Base-by-base conservation (phyloP, 2,329 filamentous ascomycete genomes). In the Colletotrichum gloeosporioides region DNA sequence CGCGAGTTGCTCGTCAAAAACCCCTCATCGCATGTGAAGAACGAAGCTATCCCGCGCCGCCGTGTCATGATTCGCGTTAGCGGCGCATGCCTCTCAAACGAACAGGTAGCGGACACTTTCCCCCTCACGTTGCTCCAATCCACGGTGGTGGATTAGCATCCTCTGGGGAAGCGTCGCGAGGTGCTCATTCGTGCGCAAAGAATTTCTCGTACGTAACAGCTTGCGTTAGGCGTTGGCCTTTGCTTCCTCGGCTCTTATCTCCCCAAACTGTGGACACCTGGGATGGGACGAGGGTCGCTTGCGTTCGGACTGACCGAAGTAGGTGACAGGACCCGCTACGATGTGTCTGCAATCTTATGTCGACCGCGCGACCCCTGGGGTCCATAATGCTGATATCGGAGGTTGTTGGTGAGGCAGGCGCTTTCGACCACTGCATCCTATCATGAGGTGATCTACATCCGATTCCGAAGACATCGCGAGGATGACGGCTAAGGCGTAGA, bases 191-290 rank as follows among this genome's bases (percentile, higher is more conserved):
- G 73, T 32, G 57, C 64, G 57, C 44, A 39, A 66, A 67, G 25
- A 59, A 18, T 69, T 73, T 76, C 70, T 76, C 57, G 73, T 76
- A 76, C 73, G 73, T 76, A 76, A 76, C 53, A 32, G 34, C 57
- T 57, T 59, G 12, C 59, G 57, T 69, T 76, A 65, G 70, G 62
- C 73, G 73, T 73, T 76, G 73, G 73, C 34, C 73, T 73, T 64
- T 64, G 73, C 73, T 73, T 55, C 64, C 71, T 76, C 70, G 73
- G 57, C 64, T 76, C 73, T 76, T 76, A 76, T 76, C 73, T 76
- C 70, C 65, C 70, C 57, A 69, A 53, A 67, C 31, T 53, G 63
- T 72, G 73, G 57, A 9, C 57, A 36, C 64, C n/a, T 44, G 39
- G 10, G 25, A 9, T 53, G 62, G 53, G 73, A 73, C 57, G 67